Evolutionary conservation across 1,139 yeast genomes (phyloP), one percentile per base, ranked within the genome.

Genomic region (Lodderomyces metapsilosis): DNA sequence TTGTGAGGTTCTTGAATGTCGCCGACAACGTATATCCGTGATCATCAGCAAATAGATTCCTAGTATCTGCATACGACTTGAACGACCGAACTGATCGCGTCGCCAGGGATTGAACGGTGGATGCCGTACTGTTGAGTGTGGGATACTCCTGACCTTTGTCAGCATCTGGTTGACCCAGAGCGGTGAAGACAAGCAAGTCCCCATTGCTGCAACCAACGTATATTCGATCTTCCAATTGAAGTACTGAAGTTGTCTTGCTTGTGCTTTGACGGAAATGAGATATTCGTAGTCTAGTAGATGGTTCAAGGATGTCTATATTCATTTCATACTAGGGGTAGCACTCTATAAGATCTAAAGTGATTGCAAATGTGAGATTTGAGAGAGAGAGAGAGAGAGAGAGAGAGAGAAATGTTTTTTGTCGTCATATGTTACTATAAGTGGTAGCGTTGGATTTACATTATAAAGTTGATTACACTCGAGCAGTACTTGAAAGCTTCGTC

Each of bases 401-500:
- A 20, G 22, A 20, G 8, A 20, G 22, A n/a, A n/a, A n/a, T n/a
- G n/a, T n/a, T n/a, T 23, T 9, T 47, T 42, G 37, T 18, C 28
- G 21, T 17, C 20, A 21, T n/a, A 10, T 22, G 7, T 20, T 27
- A 20, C 16, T 25, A 25, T 12, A 28, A 28, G 15, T 15, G 32
- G 32, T 28, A 28, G 32, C 32, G 9, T 12, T 16, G 4, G 4
- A 5, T 28, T 40, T 54, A 54, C 38, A 44, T 44, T 38, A 89
- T 68, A 54, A 87, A 84, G 50, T 72, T 76, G 34, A 88, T 68
- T 9, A 91, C 91, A 47, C 96, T 94, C 1, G 94, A 74, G 59
- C 96, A 88, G 63, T 84, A 89, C 57, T 89, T 87, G 22, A 82
- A 79, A 46, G 88, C 64, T 24, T 76, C 78, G 52, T 88, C 95